A percentile compares a stretch with the other conserved stretches of the same genome.
Conservation (phyloP, 768 basidiomycete species). For the Imleria badia region DNA sequence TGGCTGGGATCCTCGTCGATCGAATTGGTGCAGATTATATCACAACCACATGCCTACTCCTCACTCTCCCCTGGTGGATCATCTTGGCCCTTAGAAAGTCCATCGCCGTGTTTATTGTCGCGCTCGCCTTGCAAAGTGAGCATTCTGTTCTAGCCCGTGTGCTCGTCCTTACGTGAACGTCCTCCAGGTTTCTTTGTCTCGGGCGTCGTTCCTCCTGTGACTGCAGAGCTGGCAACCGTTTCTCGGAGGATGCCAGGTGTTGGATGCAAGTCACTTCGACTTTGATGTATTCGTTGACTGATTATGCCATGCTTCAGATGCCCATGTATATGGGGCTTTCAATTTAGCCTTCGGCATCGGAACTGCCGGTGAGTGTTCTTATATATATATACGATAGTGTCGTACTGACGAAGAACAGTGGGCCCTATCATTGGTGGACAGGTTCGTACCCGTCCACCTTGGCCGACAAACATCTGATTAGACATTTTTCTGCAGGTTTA, state of each 20-base stretch:
- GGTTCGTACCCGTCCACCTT: constrained; percentile 33
- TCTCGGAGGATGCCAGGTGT: constrained; percentile 57
- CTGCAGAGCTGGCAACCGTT: constrained; percentile 64
- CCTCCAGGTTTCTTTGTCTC: constrained; percentile 59
- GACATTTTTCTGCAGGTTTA: constrained; percentile 48
- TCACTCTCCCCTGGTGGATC: constrained; percentile 65
- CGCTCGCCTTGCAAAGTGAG: constrained; percentile 57
- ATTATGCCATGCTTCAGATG: constrained; percentile 43
- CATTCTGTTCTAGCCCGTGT: background rate
- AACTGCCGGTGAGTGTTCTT: constrained; percentile 46
- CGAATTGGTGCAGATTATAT: constrained; percentile 56
- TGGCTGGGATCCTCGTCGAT: constrained; percentile 62
- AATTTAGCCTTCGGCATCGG: constrained; percentile 72
- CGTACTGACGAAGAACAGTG: constrained; percentile 38
- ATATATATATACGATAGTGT: background rate
- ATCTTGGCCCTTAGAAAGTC: constrained; percentile 55
- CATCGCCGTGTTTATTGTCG: constrained; percentile 37
- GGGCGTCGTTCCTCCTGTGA: constrained; percentile 59
- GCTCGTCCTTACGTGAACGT: background rate
- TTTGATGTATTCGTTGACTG: background rate
- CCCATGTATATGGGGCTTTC: constrained; percentile 72
- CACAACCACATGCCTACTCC: constrained; percentile 44
- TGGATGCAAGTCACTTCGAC: constrained; percentile 52
- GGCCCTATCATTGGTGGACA: constrained; percentile 73
- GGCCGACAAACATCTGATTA: background rate